A percentile compares a stretch with the other conserved stretches of the same genome.
Evolutionary conservation across 1,284 basidiomycete species (phyloP).

Genomic region (Moniliella sp.): DNA sequence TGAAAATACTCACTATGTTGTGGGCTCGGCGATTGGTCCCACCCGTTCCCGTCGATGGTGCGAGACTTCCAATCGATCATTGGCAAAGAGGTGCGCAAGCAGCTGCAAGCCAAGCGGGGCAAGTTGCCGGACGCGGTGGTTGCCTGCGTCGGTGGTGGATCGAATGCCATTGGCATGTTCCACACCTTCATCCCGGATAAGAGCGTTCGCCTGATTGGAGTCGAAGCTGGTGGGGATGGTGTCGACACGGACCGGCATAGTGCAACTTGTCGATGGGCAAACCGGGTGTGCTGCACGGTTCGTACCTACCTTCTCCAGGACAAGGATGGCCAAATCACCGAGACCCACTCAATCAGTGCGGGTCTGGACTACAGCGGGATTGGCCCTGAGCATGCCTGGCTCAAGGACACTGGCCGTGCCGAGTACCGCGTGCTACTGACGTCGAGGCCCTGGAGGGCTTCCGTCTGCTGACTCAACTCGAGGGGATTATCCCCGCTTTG

Average conservation of each 20-base stretch:
- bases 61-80: constrained; percentile 94
- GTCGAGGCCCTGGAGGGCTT: constrained; percentile 80
- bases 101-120: constrained; percentile 51
- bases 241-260: constrained; percentile 65
- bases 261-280: no score
- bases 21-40: constrained; percentile 94
- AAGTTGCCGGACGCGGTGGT: constrained; percentile 83
- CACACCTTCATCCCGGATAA: constrained; percentile 23
- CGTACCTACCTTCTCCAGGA: constrained; percentile 83
- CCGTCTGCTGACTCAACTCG: constrained; percentile 65
- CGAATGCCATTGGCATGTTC: constrained; percentile 66
- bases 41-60: constrained; percentile 95
- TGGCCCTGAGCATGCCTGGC: constrained; percentile 87
- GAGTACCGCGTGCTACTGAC: constrained; percentile 85
- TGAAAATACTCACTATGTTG: constrained; percentile 64
- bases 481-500: constrained; percentile 93
- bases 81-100: constrained; percentile 76
- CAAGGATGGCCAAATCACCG: constrained; percentile 68
- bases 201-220: constrained; percentile 24
- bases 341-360: constrained; percentile 94
- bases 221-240: constrained; percentile 45
- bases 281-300: no score
- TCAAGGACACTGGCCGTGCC: constrained; percentile 78
- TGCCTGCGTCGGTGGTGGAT: constrained; percentile 90
- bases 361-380: constrained; percentile 56